Conservation (phyloP, 768 basidiomycete species). For the Holtermanniella nyarrowii region DNA sequence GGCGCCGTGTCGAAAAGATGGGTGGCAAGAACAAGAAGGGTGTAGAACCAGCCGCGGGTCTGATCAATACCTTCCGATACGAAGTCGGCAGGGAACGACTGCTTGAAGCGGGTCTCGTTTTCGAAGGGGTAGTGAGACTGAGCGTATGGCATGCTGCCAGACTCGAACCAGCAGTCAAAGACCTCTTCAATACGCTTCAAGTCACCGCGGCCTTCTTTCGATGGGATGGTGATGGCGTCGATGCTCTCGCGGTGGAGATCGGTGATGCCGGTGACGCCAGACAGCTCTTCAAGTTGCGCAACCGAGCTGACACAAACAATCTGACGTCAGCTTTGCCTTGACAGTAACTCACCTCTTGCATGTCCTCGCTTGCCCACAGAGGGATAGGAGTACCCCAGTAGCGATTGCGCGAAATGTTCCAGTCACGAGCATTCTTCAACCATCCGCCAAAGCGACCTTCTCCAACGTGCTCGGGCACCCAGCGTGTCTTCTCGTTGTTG, state of each 20-base stretch:
- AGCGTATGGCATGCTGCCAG: constrained; percentile 98
- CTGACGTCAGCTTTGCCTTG: constrained; percentile 42
- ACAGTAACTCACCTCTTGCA: constrained; percentile 57
- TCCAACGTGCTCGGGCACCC: constrained; percentile 87
- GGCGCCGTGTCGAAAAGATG: constrained; percentile 87
- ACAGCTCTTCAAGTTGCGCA: constrained; percentile 71
- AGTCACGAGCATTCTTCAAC: constrained; percentile 96
- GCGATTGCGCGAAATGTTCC: constrained; percentile 97
- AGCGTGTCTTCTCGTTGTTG: constrained; percentile 83
- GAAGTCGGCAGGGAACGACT: constrained; percentile 86
- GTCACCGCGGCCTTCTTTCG: constrained; percentile 70
- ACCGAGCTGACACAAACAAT: constrained; percentile 79
- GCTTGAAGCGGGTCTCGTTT: constrained; percentile 78
- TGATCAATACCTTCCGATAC: constrained; percentile 98
- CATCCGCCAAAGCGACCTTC: constrained; percentile 93
- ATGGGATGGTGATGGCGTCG: constrained; percentile 93
- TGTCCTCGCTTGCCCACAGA: constrained; percentile 88
- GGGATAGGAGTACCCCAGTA: constrained; percentile 99
- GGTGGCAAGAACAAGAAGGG: constrained; percentile 86
- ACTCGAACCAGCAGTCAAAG: constrained; percentile 99
- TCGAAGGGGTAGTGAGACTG: constrained; percentile 97
- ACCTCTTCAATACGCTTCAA: constrained; percentile 91
- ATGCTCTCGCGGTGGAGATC: constrained; percentile 92
- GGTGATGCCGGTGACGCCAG: constrained; percentile 69
- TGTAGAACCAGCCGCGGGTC: constrained; percentile 99